Evolutionary conservation across 2,329 filamentous ascomycete genomes (phyloP).

Genomic region (Arthrobotrys sphaeroides): DNA sequence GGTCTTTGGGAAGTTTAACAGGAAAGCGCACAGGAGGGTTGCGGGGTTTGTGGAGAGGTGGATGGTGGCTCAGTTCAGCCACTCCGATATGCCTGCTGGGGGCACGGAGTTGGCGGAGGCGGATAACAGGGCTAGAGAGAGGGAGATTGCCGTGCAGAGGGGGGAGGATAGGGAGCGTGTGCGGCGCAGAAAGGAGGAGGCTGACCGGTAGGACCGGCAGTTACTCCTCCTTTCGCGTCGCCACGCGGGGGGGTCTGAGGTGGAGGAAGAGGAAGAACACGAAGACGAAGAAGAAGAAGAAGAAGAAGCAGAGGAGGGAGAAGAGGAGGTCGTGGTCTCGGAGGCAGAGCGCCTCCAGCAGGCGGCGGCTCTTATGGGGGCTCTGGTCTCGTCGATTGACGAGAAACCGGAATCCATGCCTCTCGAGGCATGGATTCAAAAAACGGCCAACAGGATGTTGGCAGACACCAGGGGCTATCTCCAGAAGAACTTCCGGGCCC

Average conservation of each 20-base stretch:
- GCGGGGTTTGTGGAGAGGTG: constrained; percentile 81
- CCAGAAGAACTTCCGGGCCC: too few species aligned
- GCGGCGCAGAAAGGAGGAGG: neutral
- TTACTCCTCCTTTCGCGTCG: neutral
- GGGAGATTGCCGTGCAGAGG: neutral
- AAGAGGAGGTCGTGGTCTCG: neutral
- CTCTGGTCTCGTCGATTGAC: neutral
- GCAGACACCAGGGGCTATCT: too few species aligned
- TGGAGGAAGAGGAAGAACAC: neutral
- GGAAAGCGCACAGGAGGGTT: constrained; percentile 85
- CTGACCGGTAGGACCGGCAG: neutral
- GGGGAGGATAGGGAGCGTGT: neutral
- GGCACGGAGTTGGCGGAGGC: neutral
- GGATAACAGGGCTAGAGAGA: neutral
- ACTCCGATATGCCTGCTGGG: neutral
- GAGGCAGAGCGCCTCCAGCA: too few species aligned
- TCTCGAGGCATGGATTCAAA: too few species aligned
- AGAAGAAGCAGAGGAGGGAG: neutral
- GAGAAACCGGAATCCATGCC: too few species aligned
- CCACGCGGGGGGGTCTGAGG: neutral
- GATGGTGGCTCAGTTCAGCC: constrained; percentile 63
- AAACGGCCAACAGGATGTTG: too few species aligned
- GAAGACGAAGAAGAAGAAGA: neutral
- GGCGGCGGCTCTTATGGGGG: neutral
- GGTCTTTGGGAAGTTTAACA: constrained; percentile 90